These are phyloP conservation scores for Hemerocallis citrina DNA, from an alignment of 106 monocot species.

Conservation along the genomic window DNA sequence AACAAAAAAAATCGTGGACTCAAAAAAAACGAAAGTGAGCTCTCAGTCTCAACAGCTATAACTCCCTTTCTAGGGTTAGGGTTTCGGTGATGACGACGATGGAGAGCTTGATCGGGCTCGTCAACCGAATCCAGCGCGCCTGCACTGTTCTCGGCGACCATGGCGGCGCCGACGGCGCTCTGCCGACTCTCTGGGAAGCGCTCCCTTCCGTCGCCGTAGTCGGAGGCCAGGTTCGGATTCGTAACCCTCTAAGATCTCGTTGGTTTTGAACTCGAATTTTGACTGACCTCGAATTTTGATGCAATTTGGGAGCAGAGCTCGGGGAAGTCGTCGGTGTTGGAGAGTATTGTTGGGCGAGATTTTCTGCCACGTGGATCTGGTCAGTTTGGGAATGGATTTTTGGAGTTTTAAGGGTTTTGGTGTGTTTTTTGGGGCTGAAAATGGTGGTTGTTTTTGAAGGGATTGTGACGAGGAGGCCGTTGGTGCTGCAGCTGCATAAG, in stretches of 20 bases:
- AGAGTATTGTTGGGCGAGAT: constrained; percentile 42
- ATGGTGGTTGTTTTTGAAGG: no score
- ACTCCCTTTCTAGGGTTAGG: constrained; percentile 13
- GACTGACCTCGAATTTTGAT: neutral
- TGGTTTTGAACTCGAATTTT: constrained; percentile 1
- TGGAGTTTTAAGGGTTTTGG: neutral
- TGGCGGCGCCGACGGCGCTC: constrained; percentile 51
- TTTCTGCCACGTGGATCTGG: constrained; percentile 52
- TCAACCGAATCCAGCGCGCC: constrained; percentile 85
- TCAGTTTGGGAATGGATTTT: constrained; percentile 1
- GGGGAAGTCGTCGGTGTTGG: constrained; percentile 43
- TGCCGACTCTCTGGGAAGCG: constrained; percentile 59
- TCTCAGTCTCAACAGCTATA: no score
- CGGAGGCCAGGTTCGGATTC: constrained; percentile 38
- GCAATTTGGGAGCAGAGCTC: constrained; percentile 23
- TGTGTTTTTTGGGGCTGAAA: neutral
- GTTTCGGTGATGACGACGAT: constrained; percentile 48
- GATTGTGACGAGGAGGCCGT: constrained; percentile 58
- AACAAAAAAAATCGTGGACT: no score
- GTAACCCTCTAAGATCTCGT: neutral
- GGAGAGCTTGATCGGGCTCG: constrained; percentile 85
- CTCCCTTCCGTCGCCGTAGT: constrained; percentile 67
- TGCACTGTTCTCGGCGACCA: constrained; percentile 94
- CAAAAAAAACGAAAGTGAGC: no score
- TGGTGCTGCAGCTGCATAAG: constrained; percentile 59